Evolutionary conservation across 768 basidiomycete species (phyloP).

Genomic region (Naganishia vishniacii): DNA sequence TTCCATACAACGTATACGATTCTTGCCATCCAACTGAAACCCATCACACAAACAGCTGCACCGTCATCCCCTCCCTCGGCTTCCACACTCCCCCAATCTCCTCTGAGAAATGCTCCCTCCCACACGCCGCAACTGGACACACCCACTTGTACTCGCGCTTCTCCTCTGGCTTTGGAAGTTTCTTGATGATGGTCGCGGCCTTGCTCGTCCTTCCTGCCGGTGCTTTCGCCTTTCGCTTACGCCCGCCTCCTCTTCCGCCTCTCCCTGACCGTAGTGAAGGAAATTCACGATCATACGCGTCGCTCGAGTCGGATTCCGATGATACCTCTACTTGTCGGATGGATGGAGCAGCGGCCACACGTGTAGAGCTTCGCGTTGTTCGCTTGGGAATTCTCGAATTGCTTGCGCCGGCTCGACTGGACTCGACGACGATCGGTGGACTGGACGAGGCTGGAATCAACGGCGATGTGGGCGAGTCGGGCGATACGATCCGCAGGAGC

Average conservation of each 20-base stretch:
- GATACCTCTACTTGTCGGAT: background rate
- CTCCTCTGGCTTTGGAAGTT: background rate
- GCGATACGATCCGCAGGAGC: background rate
- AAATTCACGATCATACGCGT: background rate
- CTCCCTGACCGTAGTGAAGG: background rate
- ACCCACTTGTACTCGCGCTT: constrained; percentile 33
- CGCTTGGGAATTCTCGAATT: background rate
- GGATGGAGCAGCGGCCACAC: background rate
- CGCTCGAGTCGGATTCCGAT: background rate
- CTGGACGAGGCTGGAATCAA: background rate
- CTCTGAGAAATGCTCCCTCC: constrained; percentile 32
- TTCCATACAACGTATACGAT: background rate
- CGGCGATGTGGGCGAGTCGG: background rate
- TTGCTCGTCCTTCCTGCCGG: background rate
- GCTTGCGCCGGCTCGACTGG: background rate
- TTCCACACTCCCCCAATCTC: constrained; percentile 30
- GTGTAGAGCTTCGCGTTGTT: constrained; percentile 9
- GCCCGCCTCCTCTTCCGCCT: background rate
- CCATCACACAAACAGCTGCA: constrained; percentile 27
- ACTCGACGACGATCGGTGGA: background rate
- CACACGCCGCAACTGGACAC: constrained; percentile 42
- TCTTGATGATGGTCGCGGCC: background rate
- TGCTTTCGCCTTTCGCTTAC: background rate
- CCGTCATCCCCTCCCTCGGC: constrained; percentile 1
- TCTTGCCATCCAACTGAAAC: no score